Conservation (phyloP, 768 basidiomycete species). For the Obba rivulosa region DNA sequence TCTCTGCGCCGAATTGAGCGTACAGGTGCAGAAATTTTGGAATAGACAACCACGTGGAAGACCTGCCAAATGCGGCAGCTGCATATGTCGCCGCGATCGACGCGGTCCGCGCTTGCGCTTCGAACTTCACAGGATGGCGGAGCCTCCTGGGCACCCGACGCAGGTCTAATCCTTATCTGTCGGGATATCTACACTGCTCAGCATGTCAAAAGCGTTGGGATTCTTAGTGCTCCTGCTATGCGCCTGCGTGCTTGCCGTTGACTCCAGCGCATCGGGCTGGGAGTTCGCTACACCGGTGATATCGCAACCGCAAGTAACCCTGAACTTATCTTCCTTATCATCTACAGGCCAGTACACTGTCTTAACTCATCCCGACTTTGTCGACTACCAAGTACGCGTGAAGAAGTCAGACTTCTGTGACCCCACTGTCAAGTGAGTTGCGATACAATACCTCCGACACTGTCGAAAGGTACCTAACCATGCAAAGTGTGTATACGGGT, state of each 20-base stretch:
- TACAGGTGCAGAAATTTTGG: slow-evolving; percentile 15
- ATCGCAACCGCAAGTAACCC: background rate
- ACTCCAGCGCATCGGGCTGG: background rate
- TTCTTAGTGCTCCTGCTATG: no score
- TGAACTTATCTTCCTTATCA: slow-evolving; percentile 20
- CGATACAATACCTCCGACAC: background rate
- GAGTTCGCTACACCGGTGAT: background rate
- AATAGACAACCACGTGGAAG: slow-evolving; percentile 4
- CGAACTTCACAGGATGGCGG: background rate
- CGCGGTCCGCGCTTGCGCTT: background rate
- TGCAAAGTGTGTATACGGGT: slow-evolving; percentile 37
- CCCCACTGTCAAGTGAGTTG: slow-evolving; percentile 49
- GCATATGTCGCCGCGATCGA: background rate
- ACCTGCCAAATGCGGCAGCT: slow-evolving; percentile 2
- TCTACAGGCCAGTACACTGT: slow-evolving; percentile 18
- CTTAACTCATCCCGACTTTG: slow-evolving; percentile 41
- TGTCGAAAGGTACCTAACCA: background rate
- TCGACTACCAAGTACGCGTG: slow-evolving; percentile 48
- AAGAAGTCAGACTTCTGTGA: slow-evolving; percentile 62
- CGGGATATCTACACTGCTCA: slow-evolving; percentile 5
- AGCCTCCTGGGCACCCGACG: no score
- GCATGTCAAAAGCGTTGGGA: background rate
- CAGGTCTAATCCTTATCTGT: background rate
- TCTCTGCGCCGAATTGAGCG: background rate
- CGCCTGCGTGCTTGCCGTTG: background rate